These are phyloP conservation scores for Pichia ethanolica DNA, from an alignment of 805 yeast genomes.

Conservation along the genomic window DNA sequence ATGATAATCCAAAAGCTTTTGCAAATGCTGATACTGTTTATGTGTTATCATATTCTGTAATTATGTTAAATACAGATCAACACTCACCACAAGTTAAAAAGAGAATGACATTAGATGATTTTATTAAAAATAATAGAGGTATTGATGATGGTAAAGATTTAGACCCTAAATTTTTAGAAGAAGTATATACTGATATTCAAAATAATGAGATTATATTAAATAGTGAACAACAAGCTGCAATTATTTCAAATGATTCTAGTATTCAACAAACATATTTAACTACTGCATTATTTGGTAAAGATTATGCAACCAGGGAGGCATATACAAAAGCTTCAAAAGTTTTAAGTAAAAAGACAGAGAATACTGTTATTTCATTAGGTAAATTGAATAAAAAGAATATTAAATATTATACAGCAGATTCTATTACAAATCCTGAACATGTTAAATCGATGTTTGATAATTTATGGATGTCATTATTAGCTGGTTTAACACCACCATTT, in stretches of 20 bases:
- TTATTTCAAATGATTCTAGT: slow-evolving; percentile 56
- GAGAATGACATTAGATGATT: slow-evolving; percentile 84
- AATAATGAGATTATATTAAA: slow-evolving; percentile 81
- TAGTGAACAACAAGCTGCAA: slow-evolving; percentile 90
- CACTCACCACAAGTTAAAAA: slow-evolving; percentile 82
- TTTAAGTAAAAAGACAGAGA: slow-evolving; percentile 83
- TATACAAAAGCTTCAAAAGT: slow-evolving; percentile 90
- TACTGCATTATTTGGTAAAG: slow-evolving; percentile 60
- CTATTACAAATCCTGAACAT: slow-evolving; percentile 48
- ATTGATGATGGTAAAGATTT: slow-evolving; percentile 87
- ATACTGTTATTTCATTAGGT: slow-evolving; percentile 62
- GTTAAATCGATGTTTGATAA: slow-evolving; percentile 91
- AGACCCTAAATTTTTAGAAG: slow-evolving; percentile 62
- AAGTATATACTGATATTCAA: slow-evolving; percentile 71
- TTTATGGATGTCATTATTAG: slow-evolving; percentile 93
- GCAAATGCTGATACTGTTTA: slow-evolving; percentile 93
- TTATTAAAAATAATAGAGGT: slow-evolving; percentile 80
- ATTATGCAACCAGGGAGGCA: slow-evolving; percentile 60
- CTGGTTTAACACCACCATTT: slow-evolving; percentile 90
- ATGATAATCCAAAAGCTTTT: slow-evolving; percentile 83
- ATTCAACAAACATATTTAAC: slow-evolving; percentile 23
- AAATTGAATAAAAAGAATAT: slow-evolving; percentile 39
- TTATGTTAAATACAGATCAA: slow-evolving; percentile 89
- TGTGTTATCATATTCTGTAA: slow-evolving; percentile 83
- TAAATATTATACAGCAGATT: slow-evolving; percentile 57